Evolutionary conservation across 1,139 yeast species (phyloP).

Genomic region (Arxiozyma bovina): DNA sequence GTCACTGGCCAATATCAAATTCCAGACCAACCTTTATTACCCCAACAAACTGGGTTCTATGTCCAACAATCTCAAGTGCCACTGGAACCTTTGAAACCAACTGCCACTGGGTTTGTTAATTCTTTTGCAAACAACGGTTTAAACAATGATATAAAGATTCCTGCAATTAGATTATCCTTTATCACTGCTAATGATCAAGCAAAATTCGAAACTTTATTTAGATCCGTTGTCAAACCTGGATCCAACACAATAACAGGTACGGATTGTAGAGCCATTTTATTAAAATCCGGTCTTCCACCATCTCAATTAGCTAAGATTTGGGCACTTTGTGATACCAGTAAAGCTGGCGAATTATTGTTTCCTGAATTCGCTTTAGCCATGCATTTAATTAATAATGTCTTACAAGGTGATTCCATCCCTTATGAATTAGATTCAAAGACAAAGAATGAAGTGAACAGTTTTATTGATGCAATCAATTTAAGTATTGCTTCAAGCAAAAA

Average conservation of each 20-base stretch:
- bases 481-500: conserved; percentile 55
- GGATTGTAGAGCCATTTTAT: conserved; percentile 66
- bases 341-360: conserved; percentile 74
- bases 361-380: conserved; percentile 94
- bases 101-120: conserved; percentile 34
- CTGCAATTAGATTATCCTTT: conserved; percentile 67
- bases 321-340: conserved; percentile 82
- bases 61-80: conserved; percentile 27
- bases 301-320: conserved; percentile 78
- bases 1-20: conserved; percentile 9
- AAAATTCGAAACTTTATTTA: conserved; percentile 73
- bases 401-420: conserved; percentile 75
- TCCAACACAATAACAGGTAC: conserved; percentile 73
- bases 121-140: conserved; percentile 32
- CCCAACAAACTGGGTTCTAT: conserved; percentile 35
- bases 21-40: conserved; percentile 13
- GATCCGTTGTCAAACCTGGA: conserved; percentile 67
- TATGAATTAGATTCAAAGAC: conserved; percentile 60
- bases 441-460: conserved; percentile 73
- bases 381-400: conserved; percentile 72
- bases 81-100: conserved; percentile 30
- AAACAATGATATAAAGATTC: conserved; percentile 43
- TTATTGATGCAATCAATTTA: conserved; percentile 83
- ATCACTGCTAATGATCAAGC: conserved; percentile 77
- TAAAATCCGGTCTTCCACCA: conserved; percentile 73